phyloP scores from a whole-genome alignment of 805 yeast genomes.

The Metschnikowia orientalis region DNA sequence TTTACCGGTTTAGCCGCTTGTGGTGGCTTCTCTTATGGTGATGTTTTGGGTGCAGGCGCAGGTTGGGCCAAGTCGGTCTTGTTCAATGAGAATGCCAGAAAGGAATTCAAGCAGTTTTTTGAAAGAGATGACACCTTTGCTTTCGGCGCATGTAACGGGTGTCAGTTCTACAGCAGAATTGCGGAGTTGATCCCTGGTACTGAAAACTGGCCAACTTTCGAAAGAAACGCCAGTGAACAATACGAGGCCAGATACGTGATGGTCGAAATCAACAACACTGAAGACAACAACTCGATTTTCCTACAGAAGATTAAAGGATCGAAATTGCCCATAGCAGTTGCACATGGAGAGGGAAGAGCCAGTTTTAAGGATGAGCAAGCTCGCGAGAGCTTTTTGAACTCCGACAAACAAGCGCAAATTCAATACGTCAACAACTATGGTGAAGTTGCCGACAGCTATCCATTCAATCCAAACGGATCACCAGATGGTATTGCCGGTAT shows the following conservation, averaged over 20 bases:
- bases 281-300: constrained; percentile 60
- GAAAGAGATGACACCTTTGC: constrained; percentile 91
- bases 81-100: constrained; percentile 71
- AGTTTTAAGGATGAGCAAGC: constrained; percentile 49
- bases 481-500: constrained; percentile 92
- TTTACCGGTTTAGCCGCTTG: constrained; percentile 96
- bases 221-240: constrained; percentile 86
- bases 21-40: constrained; percentile 99
- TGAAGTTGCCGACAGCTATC: constrained; percentile 72
- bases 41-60: constrained; percentile 96
- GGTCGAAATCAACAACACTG: constrained; percentile 63
- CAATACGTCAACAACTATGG: constrained; percentile 92
- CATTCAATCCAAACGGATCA: constrained; percentile 96
- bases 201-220: constrained; percentile 94
- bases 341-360: constrained; percentile 98
- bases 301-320: constrained; percentile 91
- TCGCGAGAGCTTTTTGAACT: constrained; percentile 41
- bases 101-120: constrained; percentile 77
- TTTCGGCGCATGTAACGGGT: constrained; percentile 97
- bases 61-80: constrained; percentile 98
- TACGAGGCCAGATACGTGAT: constrained; percentile 92
- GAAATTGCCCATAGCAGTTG: constrained; percentile 91
- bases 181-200: constrained; percentile 88
- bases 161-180: constrained; percentile 89
- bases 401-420: constrained; percentile 56